Percentiles rank a stretch among this genome's conserved stretches.
Conservation (phyloP, 345 rosid genomes). For the Arabidopsis suecica region DNA sequence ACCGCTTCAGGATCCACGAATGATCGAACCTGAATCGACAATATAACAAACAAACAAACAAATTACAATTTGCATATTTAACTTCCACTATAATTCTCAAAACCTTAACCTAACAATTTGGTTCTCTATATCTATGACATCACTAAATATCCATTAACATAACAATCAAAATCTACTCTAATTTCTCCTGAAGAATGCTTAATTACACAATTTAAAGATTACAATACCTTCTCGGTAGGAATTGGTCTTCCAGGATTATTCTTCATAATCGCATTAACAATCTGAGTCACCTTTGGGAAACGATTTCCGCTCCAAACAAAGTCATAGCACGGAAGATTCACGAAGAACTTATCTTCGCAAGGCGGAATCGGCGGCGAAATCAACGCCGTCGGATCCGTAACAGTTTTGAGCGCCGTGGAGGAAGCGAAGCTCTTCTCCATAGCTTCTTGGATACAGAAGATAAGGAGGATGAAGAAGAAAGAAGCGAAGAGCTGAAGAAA, state of each 20-base stretch:
- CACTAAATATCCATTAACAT: neutral
- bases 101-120: neutral
- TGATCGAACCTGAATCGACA: slow-evolving; percentile 57
- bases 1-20: slow-evolving; percentile 60
- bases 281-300: slow-evolving; percentile 26
- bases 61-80: neutral
- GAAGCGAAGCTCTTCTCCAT: slow-evolving; percentile 45
- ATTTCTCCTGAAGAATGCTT: neutral
- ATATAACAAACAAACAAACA: neutral
- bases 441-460: slow-evolving; percentile 73
- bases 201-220: neutral
- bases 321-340: slow-evolving; percentile 71
- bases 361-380: slow-evolving; percentile 70
- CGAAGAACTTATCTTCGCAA: slow-evolving; percentile 78
- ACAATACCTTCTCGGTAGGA: slow-evolving; percentile 57
- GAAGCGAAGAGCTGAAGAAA: slow-evolving; percentile 88
- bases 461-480: slow-evolving; percentile 81
- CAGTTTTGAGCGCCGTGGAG: slow-evolving; percentile 53
- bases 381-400: slow-evolving; percentile 59
- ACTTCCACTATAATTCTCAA: neutral
- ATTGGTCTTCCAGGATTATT: slow-evolving; percentile 80
- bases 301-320: slow-evolving; percentile 85
- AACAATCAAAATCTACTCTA: neutral
- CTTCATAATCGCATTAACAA: slow-evolving; percentile 54
- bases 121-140: neutral